Evolutionary conservation across 495 filamentous ascomycete species (phyloP).

Genomic region (Jackrogersella minutella): DNA sequence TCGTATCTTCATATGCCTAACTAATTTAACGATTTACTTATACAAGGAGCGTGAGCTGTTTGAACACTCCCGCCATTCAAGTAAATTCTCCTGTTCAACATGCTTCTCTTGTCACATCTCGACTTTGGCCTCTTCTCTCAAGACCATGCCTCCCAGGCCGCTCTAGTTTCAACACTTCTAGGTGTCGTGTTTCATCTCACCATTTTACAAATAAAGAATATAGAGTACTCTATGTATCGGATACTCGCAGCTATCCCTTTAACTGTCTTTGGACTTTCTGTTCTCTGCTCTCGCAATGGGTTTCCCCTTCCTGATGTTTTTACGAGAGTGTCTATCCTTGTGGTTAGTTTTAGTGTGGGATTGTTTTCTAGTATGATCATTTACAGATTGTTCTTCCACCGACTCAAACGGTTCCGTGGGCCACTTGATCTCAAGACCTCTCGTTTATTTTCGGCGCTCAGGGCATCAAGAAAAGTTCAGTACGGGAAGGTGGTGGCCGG

Average conservation of each 20-base stretch:
- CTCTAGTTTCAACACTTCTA: not conserved
- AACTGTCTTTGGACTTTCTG: not conserved
- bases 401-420: conserved; percentile 55
- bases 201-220: not conserved
- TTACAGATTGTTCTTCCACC: conserved; percentile 59
- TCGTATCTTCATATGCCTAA: not conserved
- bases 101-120: not conserved
- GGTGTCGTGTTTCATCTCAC: conserved; percentile 20
- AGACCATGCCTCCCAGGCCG: not conserved
- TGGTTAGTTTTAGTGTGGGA: conserved; percentile 4
- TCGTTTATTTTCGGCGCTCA: conserved; percentile 44
- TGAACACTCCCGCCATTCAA: not conserved
- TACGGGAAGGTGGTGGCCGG: conserved; percentile 45
- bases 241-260: not conserved
- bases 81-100: not conserved
- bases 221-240: conserved; percentile 16
- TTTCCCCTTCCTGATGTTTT: not conserved
- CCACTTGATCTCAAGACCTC: conserved; percentile 50
- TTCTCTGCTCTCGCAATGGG: not conserved
- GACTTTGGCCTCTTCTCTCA: conserved; percentile 8
- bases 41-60: not conserved
- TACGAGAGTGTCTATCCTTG: not conserved
- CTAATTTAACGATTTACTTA: too few species aligned
- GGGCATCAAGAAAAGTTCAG: conserved; percentile 27
- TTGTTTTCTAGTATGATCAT: conserved; percentile 55